phyloP scores from a whole-genome alignment of 371 early-diverging fungal genomes.

The Phascolomyces articulosus region DNA sequence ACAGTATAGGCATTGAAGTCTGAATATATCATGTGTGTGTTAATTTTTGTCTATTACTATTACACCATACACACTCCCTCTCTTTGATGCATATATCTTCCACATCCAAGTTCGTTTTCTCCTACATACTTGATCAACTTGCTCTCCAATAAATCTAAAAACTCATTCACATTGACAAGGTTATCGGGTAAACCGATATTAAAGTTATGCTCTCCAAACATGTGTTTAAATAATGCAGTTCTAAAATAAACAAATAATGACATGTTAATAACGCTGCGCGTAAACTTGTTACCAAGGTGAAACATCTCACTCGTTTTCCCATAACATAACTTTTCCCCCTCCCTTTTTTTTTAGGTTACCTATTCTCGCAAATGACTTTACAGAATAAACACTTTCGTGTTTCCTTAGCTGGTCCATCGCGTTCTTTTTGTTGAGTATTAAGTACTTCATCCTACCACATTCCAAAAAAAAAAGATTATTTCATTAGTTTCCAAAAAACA shows the following conservation, averaged over 20 bases:
- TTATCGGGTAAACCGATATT: conserved; percentile 95
- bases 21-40: too few species aligned
- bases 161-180: conserved; percentile 85
- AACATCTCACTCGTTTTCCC: too few species aligned
- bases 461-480: too few species aligned
- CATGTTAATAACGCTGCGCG: too few species aligned
- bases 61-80: neutral
- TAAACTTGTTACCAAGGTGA: too few species aligned
- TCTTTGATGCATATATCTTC: neutral
- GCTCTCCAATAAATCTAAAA: conserved; percentile 76
- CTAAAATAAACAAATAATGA: too few species aligned
- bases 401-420: conserved; percentile 66
- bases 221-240: conserved; percentile 79
- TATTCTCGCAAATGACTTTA: conserved; percentile 65
- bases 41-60: too few species aligned
- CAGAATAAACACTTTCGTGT: conserved; percentile 93
- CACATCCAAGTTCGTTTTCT: too few species aligned
- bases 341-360: conserved; percentile 5
- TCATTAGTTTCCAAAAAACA: too few species aligned
- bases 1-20: conserved; percentile 91
- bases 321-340: neutral
- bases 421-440: conserved; percentile 78
- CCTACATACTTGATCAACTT: conserved; percentile 72
- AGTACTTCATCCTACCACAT: conserved; percentile 78
- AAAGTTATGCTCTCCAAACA: conserved; percentile 92